phyloP scores from a whole-genome alignment of 1,284 basidiomycete species.

The Cryptococcus sp. region DNA sequence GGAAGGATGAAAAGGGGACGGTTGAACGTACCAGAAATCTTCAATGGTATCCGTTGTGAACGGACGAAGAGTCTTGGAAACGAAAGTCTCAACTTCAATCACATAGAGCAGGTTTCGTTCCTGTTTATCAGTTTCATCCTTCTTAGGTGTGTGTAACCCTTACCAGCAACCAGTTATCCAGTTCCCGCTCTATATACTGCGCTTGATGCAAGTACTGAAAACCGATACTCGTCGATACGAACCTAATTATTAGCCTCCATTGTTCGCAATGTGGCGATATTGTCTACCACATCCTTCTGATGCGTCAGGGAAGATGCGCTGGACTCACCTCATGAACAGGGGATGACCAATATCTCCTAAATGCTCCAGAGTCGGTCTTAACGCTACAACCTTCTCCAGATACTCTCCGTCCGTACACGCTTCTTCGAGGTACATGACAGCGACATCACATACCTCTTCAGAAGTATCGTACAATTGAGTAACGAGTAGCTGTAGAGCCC shows the following conservation, averaged over 20 bases:
- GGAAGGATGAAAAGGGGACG: too few relatives aligned
- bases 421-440: slow-evolving; percentile 82
- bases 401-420: slow-evolving; percentile 79
- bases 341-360: slow-evolving; percentile 88
- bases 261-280: too few relatives aligned
- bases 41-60: slow-evolving; percentile 34
- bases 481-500: slow-evolving; percentile 81
- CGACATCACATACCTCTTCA: slow-evolving; percentile 81
- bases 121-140: slow-evolving; percentile 9
- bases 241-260: slow-evolving; percentile 54
- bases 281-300: too few relatives aligned
- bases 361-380: slow-evolving; percentile 92
- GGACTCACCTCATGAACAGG: slow-evolving; percentile 71
- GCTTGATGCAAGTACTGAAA: slow-evolving; percentile 87
- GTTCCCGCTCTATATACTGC: slow-evolving; percentile 87
- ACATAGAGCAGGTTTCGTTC: slow-evolving; percentile 47
- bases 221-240: slow-evolving; percentile 89
- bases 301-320: neutral
- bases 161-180: slow-evolving; percentile 93
- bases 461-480: slow-evolving; percentile 94
- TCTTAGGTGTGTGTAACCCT: slow-evolving; percentile 3
- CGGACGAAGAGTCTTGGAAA: slow-evolving; percentile 41
- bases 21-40: slow-evolving; percentile 35
- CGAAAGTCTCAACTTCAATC: slow-evolving; percentile 45
- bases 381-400: slow-evolving; percentile 84